Evolutionary conservation across 495 filamentous ascomycete genomes (phyloP).

Genomic region (Aspergillus ellipticus): DNA sequence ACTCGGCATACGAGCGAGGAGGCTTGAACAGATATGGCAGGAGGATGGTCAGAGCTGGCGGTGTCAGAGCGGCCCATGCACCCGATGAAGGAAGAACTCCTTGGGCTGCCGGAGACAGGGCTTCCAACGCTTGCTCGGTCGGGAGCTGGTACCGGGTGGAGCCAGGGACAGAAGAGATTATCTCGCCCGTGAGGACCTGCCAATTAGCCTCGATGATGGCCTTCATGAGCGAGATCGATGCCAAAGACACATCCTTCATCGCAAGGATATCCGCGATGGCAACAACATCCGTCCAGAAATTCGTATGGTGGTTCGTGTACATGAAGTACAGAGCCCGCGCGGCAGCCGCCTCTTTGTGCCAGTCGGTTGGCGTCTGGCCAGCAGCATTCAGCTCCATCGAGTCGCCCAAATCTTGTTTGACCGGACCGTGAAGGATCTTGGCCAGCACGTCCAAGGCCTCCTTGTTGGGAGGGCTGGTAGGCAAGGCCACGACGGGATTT

Average conservation of each 20-base stretch:
- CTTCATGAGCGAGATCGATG: constrained; percentile 51
- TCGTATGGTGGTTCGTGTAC: constrained; percentile 48
- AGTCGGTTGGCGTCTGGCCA: constrained; percentile 37
- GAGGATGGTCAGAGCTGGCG: constrained; percentile 48
- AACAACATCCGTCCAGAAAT: constrained; percentile 51
- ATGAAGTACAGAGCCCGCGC: constrained; percentile 56
- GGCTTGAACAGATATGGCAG: constrained; percentile 59
- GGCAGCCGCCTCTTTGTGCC: constrained; percentile 45
- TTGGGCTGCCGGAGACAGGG: constrained; percentile 32
- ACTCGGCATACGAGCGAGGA: constrained; percentile 53
- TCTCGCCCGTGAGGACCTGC: constrained; percentile 32
- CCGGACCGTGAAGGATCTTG: constrained; percentile 53
- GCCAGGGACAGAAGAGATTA: constrained; percentile 10
- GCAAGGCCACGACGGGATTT: constrained; percentile 48
- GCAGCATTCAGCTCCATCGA: constrained; percentile 32
- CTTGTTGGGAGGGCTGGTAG: constrained; percentile 45
- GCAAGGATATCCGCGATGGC: constrained; percentile 54
- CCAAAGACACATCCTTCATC: constrained; percentile 54
- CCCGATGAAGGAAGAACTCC: constrained; percentile 45
- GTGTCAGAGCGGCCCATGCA: constrained; percentile 48
- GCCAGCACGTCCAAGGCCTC: constrained; percentile 54
- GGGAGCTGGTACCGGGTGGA: constrained; percentile 40
- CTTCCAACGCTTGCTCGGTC: constrained; percentile 37
- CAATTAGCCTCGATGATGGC: constrained; percentile 56
- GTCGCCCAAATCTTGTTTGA: constrained; percentile 18